Conservation (phyloP, 805 yeast genomes). For the Debaryomyces tyrocola region DNA sequence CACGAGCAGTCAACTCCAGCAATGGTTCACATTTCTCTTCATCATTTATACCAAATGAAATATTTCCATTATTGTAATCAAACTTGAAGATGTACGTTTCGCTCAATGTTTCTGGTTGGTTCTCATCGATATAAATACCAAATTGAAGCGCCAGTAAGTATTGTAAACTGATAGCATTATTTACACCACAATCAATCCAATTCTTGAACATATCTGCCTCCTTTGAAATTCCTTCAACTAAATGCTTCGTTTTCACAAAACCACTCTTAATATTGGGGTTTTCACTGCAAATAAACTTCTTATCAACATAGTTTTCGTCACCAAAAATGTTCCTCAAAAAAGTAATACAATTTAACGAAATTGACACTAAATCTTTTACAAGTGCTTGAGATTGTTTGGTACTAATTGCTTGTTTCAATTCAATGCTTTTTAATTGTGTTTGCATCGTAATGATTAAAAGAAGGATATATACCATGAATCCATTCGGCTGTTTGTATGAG, state of each 20-base stretch:
- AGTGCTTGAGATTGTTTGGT: slow-evolving; percentile 14
- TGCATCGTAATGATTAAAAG: background rate
- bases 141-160: slow-evolving; percentile 47
- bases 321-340: slow-evolving; percentile 58
- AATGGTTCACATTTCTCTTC: background rate
- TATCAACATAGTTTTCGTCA: slow-evolving; percentile 53
- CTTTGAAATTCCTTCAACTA: slow-evolving; percentile 45
- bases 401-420: background rate
- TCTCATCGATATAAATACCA: slow-evolving; percentile 44
- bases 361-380: slow-evolving; percentile 47
- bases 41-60: background rate
- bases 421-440: background rate
- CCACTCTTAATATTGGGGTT: slow-evolving; percentile 25
- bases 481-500: too few species aligned
- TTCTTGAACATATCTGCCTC: slow-evolving; percentile 50
- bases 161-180: slow-evolving; percentile 42
- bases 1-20: slow-evolving; percentile 38
- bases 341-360: slow-evolving; percentile 58
- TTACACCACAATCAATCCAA: slow-evolving; percentile 55
- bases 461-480: background rate
- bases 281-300: slow-evolving; percentile 38
- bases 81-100: slow-evolving; percentile 56
- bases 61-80: slow-evolving; percentile 30
- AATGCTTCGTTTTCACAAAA: slow-evolving; percentile 45
- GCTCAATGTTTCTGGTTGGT: slow-evolving; percentile 39